Evolutionary conservation across 2,329 filamentous ascomycete genomes (phyloP).

Genomic region (Plectosphaerella cucumerina): DNA sequence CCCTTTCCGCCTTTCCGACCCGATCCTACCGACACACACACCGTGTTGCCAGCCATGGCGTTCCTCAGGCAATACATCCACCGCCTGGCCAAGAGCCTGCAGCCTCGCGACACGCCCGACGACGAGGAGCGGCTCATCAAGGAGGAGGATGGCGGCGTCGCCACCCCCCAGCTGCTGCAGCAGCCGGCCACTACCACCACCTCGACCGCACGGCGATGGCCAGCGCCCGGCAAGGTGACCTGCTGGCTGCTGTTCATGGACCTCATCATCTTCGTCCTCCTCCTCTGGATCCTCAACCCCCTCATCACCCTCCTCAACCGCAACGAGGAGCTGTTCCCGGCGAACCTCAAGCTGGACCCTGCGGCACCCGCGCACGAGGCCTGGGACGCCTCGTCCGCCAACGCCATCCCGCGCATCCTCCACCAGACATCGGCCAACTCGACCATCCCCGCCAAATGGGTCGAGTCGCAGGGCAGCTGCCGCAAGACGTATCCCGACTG

Average conservation of each 20-base stretch:
- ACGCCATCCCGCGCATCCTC: constrained; percentile 18
- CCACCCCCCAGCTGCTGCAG: too few species aligned
- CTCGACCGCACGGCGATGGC: background rate
- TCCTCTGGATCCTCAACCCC: constrained; percentile 35
- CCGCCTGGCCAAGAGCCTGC: too few species aligned
- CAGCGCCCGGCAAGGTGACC: background rate
- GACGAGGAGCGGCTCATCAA: too few species aligned
- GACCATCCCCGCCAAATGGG: constrained; percentile 18
- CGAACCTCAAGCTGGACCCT: constrained; percentile 20
- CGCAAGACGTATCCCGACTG: constrained; percentile 26
- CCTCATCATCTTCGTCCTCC: background rate
- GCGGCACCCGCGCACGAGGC: constrained; percentile 21
- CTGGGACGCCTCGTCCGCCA: constrained; percentile 26
- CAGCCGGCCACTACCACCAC: background rate
- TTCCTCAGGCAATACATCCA: too few species aligned
- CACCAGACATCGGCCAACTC: constrained; percentile 18
- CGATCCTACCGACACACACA: too few species aligned
- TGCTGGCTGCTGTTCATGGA: background rate
- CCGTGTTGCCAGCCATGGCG: too few species aligned
- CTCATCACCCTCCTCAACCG: constrained; percentile 20
- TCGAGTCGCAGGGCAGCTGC: constrained; percentile 24
- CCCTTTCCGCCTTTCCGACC: too few species aligned
- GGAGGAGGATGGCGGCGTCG: too few species aligned
- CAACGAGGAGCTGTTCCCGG: constrained; percentile 14
- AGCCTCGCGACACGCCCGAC: too few species aligned